Conservation (phyloP, 2,329 filamentous ascomycete species). For the Fusarium dimerum region DNA sequence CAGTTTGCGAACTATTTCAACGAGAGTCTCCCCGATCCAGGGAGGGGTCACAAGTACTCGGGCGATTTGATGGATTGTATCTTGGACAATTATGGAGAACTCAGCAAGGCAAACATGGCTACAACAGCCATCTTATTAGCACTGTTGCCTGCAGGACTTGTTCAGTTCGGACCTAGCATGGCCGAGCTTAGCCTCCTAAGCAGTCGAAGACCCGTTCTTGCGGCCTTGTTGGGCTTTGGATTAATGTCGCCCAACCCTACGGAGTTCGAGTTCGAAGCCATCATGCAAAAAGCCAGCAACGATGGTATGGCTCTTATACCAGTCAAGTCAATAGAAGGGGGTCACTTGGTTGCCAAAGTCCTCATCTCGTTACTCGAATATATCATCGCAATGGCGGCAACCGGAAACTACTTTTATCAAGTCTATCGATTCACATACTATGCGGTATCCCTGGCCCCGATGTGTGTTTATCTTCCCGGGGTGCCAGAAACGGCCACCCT, state of each 20-base stretch:
- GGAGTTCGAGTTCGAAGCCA: conserved; percentile 9
- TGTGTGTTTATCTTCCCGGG: conserved; percentile 4
- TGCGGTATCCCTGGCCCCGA: conserved; percentile 8
- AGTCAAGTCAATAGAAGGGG: not conserved
- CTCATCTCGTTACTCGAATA: conserved; percentile 12
- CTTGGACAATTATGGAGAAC: conserved; percentile 5
- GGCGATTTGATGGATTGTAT: conserved; percentile 5
- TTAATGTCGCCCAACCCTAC: conserved; percentile 13
- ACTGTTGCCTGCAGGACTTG: conserved; percentile 10
- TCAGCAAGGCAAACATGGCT: conserved; percentile 13
- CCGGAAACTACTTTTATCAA: conserved; percentile 10
- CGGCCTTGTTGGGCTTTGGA: conserved; percentile 10
- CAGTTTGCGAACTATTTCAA: conserved; percentile 11
- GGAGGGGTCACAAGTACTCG: conserved; percentile 2
- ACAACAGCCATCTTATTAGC: conserved; percentile 11
- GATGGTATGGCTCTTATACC: not conserved
- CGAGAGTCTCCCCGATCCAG: conserved; percentile 7
- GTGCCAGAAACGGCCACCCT: conserved; percentile 12
- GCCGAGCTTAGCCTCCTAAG: conserved; percentile 13
- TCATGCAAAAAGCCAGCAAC: conserved; percentile 6
- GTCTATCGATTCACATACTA: conserved; percentile 11
- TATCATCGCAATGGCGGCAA: conserved; percentile 3
- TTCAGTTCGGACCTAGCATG: conserved; percentile 14
- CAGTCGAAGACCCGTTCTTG: conserved; percentile 9
- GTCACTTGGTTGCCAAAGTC: conserved; percentile 3